phyloP scores from a whole-genome alignment of 805 yeast genomes.

The Tetrapisispora arboricola region DNA sequence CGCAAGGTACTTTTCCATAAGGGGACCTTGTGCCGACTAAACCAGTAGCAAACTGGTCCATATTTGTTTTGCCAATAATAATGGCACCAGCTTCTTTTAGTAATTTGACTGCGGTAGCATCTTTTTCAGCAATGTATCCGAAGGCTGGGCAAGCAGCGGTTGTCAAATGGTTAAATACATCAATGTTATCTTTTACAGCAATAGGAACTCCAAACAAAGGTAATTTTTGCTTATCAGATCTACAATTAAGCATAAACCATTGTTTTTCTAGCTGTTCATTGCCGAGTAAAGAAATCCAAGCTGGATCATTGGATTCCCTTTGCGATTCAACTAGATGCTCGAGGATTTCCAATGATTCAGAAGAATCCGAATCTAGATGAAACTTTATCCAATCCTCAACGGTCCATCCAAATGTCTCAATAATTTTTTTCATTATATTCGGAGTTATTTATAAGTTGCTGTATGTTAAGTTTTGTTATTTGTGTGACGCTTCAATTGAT shows the following conservation, averaged over 20 bases:
- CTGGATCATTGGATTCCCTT: slow-evolving; percentile 51
- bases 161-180: slow-evolving; percentile 68
- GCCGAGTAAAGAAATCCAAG: slow-evolving; percentile 80
- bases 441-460: too few species aligned
- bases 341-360: slow-evolving; percentile 46
- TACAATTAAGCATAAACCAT: slow-evolving; percentile 65
- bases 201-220: slow-evolving; percentile 90
- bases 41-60: slow-evolving; percentile 97
- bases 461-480: too few species aligned
- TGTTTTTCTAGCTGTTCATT: slow-evolving; percentile 58
- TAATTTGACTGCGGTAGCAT: slow-evolving; percentile 65
- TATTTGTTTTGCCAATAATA: slow-evolving; percentile 83
- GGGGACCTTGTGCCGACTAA: slow-evolving; percentile 93
- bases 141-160: slow-evolving; percentile 95
- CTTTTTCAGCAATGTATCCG: slow-evolving; percentile 55
- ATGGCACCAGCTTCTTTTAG: slow-evolving; percentile 87
- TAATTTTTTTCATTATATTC: neutral
- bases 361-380: slow-evolving; percentile 53
- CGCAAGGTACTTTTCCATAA: slow-evolving; percentile 78
- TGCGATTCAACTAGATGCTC: slow-evolving; percentile 39
- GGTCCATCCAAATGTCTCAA: slow-evolving; percentile 58
- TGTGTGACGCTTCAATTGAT: too few species aligned
- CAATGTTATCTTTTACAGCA: slow-evolving; percentile 92
- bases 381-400: slow-evolving; percentile 64
- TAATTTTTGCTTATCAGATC: slow-evolving; percentile 40